A percentile compares a stretch with the other conserved stretches of the same genome.
Conservation (phyloP, 305 asterid genomes). For the Fraxinus sp. region DNA sequence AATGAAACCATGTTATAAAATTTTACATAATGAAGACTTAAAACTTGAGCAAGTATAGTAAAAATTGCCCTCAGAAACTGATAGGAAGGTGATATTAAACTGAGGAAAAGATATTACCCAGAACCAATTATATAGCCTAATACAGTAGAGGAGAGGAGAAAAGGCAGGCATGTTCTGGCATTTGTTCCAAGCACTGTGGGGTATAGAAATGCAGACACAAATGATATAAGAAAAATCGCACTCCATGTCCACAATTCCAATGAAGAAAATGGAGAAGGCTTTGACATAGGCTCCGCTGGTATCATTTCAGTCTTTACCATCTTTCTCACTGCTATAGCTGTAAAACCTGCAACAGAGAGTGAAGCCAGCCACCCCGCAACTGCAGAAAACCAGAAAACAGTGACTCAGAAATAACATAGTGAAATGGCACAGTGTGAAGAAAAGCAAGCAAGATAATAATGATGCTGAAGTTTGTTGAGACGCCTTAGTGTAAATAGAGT, state of each 20-base stretch:
- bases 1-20: constrained; percentile 15
- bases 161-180: constrained; percentile 89
- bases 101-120: constrained; percentile 47
- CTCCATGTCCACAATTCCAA: constrained; percentile 78
- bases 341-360: constrained; percentile 76
- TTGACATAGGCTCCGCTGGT: constrained; percentile 94
- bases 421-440: neutral
- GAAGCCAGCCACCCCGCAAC: constrained; percentile 95
- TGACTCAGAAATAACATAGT: neutral
- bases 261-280: constrained; percentile 82
- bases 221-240: constrained; percentile 59
- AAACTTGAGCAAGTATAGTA: neutral
- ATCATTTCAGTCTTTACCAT: constrained; percentile 80
- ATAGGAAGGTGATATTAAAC: constrained; percentile 9
- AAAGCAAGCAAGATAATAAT: neutral
- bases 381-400: constrained; percentile 28
- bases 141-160: constrained; percentile 82
- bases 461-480: neutral
- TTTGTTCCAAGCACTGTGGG: constrained; percentile 79
- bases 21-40: neutral
- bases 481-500: neutral
- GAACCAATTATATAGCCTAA: constrained; percentile 85
- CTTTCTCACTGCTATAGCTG: constrained; percentile 84
- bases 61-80: neutral
- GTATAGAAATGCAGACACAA: constrained; percentile 59